phyloP scores from a whole-genome alignment of 2,329 filamentous ascomycete species.

The Fusarium haematococcum region DNA sequence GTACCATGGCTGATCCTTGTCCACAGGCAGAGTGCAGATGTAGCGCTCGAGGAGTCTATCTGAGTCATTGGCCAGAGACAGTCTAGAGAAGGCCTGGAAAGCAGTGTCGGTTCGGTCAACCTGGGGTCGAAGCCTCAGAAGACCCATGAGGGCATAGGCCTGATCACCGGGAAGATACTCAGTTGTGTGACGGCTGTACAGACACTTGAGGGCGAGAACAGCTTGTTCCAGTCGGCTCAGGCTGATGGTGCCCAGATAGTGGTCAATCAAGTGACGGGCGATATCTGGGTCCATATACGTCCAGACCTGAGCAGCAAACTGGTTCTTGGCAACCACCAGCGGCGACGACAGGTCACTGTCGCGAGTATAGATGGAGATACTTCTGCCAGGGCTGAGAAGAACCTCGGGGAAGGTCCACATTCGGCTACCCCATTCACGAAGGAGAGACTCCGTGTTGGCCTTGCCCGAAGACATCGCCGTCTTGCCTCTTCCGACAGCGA shows the following conservation, averaged over 20 bases:
- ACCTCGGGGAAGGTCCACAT: slow-evolving; percentile 47
- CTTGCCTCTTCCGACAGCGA: slow-evolving; percentile 39
- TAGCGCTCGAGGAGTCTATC: slow-evolving; percentile 50
- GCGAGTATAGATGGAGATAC: slow-evolving; percentile 41
- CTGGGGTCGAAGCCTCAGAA: slow-evolving; percentile 48
- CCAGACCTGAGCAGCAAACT: slow-evolving; percentile 49
- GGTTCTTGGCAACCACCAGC: slow-evolving; percentile 45
- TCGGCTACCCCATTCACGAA: slow-evolving; percentile 44
- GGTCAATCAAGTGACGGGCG: slow-evolving; percentile 50
- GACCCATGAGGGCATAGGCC: slow-evolving; percentile 53
- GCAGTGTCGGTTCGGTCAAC: slow-evolving; percentile 49
- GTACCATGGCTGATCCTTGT: slow-evolving; percentile 43
- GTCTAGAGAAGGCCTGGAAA: slow-evolving; percentile 52
- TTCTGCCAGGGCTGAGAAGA: slow-evolving; percentile 41
- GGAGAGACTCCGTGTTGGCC: slow-evolving; percentile 36
- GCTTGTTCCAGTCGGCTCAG: slow-evolving; percentile 50
- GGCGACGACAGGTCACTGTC: slow-evolving; percentile 36
- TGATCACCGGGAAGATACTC: slow-evolving; percentile 47
- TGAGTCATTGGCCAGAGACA: slow-evolving; percentile 51
- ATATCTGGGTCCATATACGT: slow-evolving; percentile 41
- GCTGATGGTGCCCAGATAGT: slow-evolving; percentile 48
- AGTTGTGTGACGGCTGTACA: slow-evolving; percentile 44
- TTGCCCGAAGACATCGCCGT: slow-evolving; percentile 18
- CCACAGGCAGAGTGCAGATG: slow-evolving; percentile 45
- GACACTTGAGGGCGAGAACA: slow-evolving; percentile 46